Base-by-base conservation (phyloP, 2,329 filamentous ascomycete species). In the Pyrenochaeta sp. region DNA sequence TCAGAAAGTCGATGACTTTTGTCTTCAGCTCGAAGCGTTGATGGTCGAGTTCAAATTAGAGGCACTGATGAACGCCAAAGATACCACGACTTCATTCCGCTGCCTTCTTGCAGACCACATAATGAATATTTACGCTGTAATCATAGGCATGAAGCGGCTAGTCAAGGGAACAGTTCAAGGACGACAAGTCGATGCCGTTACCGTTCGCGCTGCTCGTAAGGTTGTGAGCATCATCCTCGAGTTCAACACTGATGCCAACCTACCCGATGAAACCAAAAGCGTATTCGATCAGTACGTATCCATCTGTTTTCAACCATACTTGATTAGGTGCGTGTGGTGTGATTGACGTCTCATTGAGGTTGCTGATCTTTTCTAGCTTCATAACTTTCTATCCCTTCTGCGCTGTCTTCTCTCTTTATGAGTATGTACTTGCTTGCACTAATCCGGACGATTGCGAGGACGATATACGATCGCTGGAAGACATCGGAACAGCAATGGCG, bases 331-430 rank as follows among this genome's bases (percentile, higher is more conserved):
- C 22, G 9, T 25, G 22, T 13, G 19, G 19, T 7, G 9, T 22
- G n/a, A 12, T 10, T 9, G n/a, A 13, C 19, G 10, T 28, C 27
- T 45, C 42, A 32, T 46, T 13, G 13, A n/a, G 3, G 32, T 39
- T 45, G 22, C 30, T 45, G 34, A 52, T 32, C 36, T 9, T 22
- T 7, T 15, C 36, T 39, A 71, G 71, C 37, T 73, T 73, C 54
- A 66, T 73, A 40, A 66, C 55, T 37, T 68, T 74, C 40, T 74
- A 72, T 34, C 69, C 71, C 0, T 74, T 74, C 52, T 72, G 67
- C 30, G 69, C 71, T 3, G 61, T 72, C 8, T 73, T 74, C 56
- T 62, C 68, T 1, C 65, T 74, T 2, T 74, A 74, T 56, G 69
- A 72, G 42, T 49, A 73, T 45, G 66, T 74, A 30, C 58, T 74